phyloP scores from a whole-genome alignment of 2,329 filamentous ascomycete species.

The Monascus ruber region DNA sequence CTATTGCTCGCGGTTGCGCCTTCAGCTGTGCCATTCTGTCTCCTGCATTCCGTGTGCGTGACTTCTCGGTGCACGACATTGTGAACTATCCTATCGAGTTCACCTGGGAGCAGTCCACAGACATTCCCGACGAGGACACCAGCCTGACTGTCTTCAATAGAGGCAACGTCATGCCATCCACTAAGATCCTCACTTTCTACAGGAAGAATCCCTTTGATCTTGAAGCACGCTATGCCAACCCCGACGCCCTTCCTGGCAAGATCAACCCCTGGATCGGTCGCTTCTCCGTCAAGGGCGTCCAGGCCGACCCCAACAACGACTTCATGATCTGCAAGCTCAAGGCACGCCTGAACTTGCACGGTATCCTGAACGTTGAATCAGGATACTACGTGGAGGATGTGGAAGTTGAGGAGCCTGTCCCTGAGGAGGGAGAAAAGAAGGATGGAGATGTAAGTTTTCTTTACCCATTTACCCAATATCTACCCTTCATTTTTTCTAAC shows the following conservation, averaged over 20 bases:
- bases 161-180: constrained; percentile 92
- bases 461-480: too few relatives aligned
- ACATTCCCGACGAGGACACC: constrained; percentile 97
- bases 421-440: constrained; percentile 55
- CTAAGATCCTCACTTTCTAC: constrained; percentile 99
- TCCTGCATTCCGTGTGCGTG: constrained; percentile 93
- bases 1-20: constrained; percentile 85
- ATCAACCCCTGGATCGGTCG: constrained; percentile 89
- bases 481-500: neutral
- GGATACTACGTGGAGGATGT: constrained; percentile 98
- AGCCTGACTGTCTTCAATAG: constrained; percentile 95
- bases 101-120: constrained; percentile 94
- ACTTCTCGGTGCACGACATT: constrained; percentile 95
- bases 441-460: constrained; percentile 44
- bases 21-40: constrained; percentile 97
- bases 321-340: constrained; percentile 99
- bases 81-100: constrained; percentile 98
- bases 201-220: constrained; percentile 95
- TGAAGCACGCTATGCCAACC: constrained; percentile 85
- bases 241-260: constrained; percentile 78
- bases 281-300: constrained; percentile 96
- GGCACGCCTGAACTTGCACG: constrained; percentile 91
- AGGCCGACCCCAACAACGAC: constrained; percentile 84
- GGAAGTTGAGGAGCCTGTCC: constrained; percentile 88
- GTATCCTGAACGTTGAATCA: constrained; percentile 88